phyloP scores from a whole-genome alignment of 2,329 filamentous ascomycete species.

The Epichloe hybrida region DNA sequence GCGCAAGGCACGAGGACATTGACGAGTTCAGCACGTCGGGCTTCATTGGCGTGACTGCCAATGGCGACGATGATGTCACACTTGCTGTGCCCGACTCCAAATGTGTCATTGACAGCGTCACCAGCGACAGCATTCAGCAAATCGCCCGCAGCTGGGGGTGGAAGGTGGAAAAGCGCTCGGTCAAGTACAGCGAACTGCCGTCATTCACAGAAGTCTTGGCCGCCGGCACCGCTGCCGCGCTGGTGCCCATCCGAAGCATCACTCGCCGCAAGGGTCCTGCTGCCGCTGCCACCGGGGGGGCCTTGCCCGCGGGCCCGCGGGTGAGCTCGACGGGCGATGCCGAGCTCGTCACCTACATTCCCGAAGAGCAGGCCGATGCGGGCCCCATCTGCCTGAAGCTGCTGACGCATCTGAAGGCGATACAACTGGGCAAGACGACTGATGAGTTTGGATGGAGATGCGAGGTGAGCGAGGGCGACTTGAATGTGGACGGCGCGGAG shows the following conservation, averaged over 20 bases:
- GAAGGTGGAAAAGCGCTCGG: constrained; percentile 64
- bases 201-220: constrained; percentile 65
- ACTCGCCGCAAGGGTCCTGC: constrained; percentile 41
- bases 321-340: constrained; percentile 23
- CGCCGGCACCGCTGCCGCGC: constrained; percentile 77
- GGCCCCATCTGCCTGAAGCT: constrained; percentile 63
- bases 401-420: constrained; percentile 63
- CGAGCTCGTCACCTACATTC: constrained; percentile 43
- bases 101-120: constrained; percentile 79
- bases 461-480: constrained; percentile 31
- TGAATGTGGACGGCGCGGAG: constrained; percentile 20
- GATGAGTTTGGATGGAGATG: constrained; percentile 66
- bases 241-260: constrained; percentile 87
- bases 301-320: constrained; percentile 21
- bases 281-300: not conserved
- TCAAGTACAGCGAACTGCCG: constrained; percentile 47
- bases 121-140: constrained; percentile 61
- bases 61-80: constrained; percentile 46
- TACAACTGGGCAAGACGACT: constrained; percentile 68
- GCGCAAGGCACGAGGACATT: constrained; percentile 66
- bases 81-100: constrained; percentile 79
- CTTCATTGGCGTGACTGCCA: constrained; percentile 65
- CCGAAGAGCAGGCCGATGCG: constrained; percentile 47
- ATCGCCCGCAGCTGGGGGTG: constrained; percentile 71
- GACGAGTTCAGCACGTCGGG: constrained; percentile 95